phyloP scores from a whole-genome alignment of 139 green algal genomes.

The Spirogloea muscicola region DNA sequence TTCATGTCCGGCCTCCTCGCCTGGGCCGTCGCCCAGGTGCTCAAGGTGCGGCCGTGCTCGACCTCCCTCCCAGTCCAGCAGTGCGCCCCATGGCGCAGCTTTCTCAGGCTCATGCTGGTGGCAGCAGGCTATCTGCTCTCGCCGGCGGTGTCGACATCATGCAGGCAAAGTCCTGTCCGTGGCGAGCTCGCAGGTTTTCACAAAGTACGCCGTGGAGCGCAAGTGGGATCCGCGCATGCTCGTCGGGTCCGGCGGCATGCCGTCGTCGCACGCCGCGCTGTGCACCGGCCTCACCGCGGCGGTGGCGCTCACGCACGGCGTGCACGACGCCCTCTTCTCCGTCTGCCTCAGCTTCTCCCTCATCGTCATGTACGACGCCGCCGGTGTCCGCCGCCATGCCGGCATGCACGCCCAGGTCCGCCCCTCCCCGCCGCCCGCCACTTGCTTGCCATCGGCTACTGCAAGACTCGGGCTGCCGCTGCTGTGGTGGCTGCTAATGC shows the following conservation, averaged over 20 bases:
- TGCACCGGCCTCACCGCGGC: constrained; percentile 82
- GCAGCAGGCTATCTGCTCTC: too few species aligned
- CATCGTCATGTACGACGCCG: constrained; percentile 99
- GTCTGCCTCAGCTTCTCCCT: constrained; percentile 79
- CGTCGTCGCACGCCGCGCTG: constrained; percentile 91
- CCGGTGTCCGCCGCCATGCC: constrained; percentile 87
- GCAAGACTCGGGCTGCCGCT: too few species aligned
- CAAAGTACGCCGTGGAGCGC: constrained; percentile 64
- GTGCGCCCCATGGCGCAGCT: too few species aligned
- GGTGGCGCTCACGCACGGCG: constrained; percentile 76
- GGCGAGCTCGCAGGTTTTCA: constrained; percentile 44
- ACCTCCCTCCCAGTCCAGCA: not conserved
- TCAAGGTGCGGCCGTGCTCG: constrained; percentile 22
- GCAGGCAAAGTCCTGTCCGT: too few species aligned
- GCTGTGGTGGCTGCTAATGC: not conserved
- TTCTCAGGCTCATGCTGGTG: too few species aligned
- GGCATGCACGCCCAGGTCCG: constrained; percentile 85
- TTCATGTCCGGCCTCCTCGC: constrained; percentile 45
- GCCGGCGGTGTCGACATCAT: too few species aligned
- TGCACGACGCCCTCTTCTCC: constrained; percentile 81
- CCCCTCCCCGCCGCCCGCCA: too few species aligned
- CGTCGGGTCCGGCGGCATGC: constrained; percentile 92
- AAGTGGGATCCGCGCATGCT: constrained; percentile 74
- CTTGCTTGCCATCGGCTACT: too few species aligned
- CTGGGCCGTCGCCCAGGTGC: constrained; percentile 33